phyloP scores from a whole-genome alignment of 2,329 filamentous ascomycete genomes.

The Endothia cerciana region DNA sequence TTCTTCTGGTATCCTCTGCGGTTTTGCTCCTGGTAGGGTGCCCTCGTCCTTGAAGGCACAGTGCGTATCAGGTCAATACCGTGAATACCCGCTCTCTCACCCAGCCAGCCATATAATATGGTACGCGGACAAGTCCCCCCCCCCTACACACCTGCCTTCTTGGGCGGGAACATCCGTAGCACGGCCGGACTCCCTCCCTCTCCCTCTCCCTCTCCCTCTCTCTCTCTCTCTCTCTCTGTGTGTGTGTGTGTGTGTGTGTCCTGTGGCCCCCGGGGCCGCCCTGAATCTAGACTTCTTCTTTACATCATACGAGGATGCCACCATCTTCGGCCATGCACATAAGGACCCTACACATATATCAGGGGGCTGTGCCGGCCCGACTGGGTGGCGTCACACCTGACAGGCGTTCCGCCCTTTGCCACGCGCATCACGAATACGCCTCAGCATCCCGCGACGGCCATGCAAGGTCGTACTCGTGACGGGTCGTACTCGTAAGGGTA shows the following conservation, averaged over 20 bases:
- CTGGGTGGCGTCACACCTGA: too few relatives aligned
- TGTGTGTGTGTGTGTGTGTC: too few relatives aligned
- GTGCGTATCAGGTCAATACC: not conserved
- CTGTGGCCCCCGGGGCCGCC: too few relatives aligned
- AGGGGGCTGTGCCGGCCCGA: not conserved
- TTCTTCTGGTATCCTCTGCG: not conserved
- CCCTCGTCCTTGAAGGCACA: too few relatives aligned
- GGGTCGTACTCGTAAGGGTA: not conserved
- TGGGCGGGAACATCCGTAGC: not conserved
- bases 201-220: not conserved
- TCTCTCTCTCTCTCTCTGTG: too few relatives aligned
- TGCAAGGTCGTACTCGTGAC: not conserved
- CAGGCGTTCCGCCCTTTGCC: not conserved
- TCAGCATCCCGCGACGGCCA: not conserved
- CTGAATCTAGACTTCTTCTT: too few relatives aligned
- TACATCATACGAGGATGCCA: too few relatives aligned
- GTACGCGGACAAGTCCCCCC: not conserved
- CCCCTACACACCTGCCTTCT: slow-evolving; percentile 3
- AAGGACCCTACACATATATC: too few relatives aligned
- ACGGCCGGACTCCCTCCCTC: not conserved
- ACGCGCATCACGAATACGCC: slow-evolving; percentile 1
- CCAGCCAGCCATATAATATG: not conserved
- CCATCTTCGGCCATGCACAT: too few relatives aligned
- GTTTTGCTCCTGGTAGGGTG: not conserved
- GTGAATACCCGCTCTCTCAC: slow-evolving; percentile 1